Evolutionary conservation across 2,329 filamentous ascomycete genomes (phyloP), one percentile per base, ranked within the genome.

Genomic region (Stagonosporopsis vannaccii): DNA sequence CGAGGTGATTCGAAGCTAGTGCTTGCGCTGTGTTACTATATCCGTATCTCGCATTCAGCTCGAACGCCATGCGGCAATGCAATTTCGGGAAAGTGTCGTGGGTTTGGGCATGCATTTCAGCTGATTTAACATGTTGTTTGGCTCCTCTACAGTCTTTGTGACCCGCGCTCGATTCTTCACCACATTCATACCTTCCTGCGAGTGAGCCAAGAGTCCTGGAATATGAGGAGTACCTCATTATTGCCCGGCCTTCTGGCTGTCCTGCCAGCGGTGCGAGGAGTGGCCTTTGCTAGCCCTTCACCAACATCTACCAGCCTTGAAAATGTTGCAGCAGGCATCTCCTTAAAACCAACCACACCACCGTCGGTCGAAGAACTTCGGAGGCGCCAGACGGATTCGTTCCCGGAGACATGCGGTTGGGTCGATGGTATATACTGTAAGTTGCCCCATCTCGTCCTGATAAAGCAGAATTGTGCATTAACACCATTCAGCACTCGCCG

Each of bases 391-490:
- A 42, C 37, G 6, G 51, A 58, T 30, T 17, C 45, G 4, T n/a
- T 19, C 28, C 49, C 58, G 1, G 61, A 67, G 37, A 68, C 62
- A n/a, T 71, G 69, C 47, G 69, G 68, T 12, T 71, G 67, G 67
- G 30, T 68, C 1, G 61, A 69, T 48, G 63, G 59, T 5, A 50
- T 64, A 25, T 54, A 55, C 11, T 56, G 67, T 71, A 64, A 58
- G 22, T 1, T 22, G 56, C 28, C 7, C 13, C 12, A 30, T 25
- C 15, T 12, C 19, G 30, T 3, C 11, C 12, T 26, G 6, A 25
- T 1, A 6, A 36, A 8, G 9, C 23, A 11, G 13, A 19, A 35
- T 22, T 25, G 12, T 12, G 42, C 3, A 20, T 28, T 59, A 40
- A 57, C 30, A 20, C 23, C 12, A 12, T 30, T 9, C 32, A 69